Conservation (phyloP, 2,329 filamentous ascomycete species). For the Penicillium sp. region DNA sequence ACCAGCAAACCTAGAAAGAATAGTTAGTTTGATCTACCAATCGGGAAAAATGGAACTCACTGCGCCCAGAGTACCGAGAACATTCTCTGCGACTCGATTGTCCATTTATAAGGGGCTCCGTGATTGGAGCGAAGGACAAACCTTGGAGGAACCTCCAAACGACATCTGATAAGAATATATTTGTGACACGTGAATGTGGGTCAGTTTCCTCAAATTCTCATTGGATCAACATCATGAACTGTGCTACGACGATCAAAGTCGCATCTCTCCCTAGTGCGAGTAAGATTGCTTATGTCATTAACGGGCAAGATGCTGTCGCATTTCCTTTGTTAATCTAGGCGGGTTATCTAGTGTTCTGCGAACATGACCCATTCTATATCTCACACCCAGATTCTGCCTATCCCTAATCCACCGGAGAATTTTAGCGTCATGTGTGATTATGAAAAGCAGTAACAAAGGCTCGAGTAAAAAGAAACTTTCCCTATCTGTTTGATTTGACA, state of each 20-base stretch:
- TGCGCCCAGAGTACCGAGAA: constrained; percentile 34
- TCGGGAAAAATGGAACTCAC: constrained; percentile 13
- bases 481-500: background rate
- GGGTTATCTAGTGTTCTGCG: background rate
- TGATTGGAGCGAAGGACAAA: background rate
- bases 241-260: background rate
- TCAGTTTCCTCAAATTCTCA: background rate
- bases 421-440: background rate
- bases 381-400: background rate
- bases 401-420: background rate
- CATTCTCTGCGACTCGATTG: constrained; percentile 31
- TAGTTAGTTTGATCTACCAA: constrained; percentile 3
- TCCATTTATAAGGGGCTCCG: constrained; percentile 20
- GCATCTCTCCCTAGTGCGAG: background rate
- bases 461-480: background rate
- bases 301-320: background rate
- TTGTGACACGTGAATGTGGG: background rate
- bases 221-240: background rate
- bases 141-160: background rate
- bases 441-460: background rate
- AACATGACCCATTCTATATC: background rate
- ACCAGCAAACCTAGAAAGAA: constrained; percentile 58
- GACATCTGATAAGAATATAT: background rate
- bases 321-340: background rate
- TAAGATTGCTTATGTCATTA: background rate